These are phyloP conservation scores for Saccharomycopsis hybrid DNA, from an alignment of 1,139 yeast genomes.

Conservation along the genomic window DNA sequence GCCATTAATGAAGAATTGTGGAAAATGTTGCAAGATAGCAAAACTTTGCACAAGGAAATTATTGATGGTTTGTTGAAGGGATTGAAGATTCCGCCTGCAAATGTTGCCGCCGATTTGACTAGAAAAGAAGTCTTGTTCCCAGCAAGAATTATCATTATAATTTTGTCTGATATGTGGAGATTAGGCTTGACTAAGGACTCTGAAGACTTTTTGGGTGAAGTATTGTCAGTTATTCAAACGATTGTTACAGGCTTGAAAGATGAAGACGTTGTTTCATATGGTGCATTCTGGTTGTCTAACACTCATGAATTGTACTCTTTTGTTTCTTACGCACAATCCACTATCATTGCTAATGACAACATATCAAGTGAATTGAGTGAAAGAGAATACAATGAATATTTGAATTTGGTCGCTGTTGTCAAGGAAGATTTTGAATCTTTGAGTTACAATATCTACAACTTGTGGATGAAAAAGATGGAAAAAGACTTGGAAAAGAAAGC, in stretches of 20 bases:
- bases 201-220: conserved; percentile 87
- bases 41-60: conserved; percentile 74
- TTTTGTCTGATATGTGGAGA: conserved; percentile 97
- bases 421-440: conserved; percentile 92
- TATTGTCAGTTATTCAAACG: conserved; percentile 79
- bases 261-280: conserved; percentile 83
- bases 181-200: conserved; percentile 88
- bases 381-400: conserved; percentile 84
- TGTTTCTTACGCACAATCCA: conserved; percentile 87
- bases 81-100: conserved; percentile 85
- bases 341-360: conserved; percentile 77
- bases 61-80: conserved; percentile 84
- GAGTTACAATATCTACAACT: conserved; percentile 89
- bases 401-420: conserved; percentile 83
- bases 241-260: conserved; percentile 54
- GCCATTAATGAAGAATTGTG: conserved; percentile 71
- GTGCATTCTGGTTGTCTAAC: conserved; percentile 97
- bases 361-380: conserved; percentile 82
- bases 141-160: conserved; percentile 87
- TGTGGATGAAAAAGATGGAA: conserved; percentile 97
- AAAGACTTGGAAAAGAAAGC: conserved; percentile 88
- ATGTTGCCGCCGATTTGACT: conserved; percentile 72
- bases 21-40: conserved; percentile 70
- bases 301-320: conserved; percentile 94
- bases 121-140: conserved; percentile 94